Evolutionary conservation across 805 yeast species (phyloP).

Genomic region (Zygoascus ofunaensis): DNA sequence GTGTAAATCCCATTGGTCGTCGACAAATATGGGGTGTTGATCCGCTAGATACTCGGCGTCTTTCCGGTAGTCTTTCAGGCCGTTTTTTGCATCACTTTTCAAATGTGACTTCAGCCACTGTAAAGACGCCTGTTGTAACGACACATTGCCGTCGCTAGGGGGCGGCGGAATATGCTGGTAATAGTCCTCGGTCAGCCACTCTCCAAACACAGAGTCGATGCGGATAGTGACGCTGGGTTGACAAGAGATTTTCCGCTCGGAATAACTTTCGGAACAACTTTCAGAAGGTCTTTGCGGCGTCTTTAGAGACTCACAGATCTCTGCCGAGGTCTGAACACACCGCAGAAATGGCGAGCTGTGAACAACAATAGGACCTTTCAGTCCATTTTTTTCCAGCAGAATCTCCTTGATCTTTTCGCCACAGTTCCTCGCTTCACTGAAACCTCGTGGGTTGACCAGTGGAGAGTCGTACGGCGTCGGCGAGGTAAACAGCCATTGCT

Average conservation of each 20-base stretch:
- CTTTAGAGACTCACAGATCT: constrained; percentile 19
- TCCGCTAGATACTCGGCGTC: no score
- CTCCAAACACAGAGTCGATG: constrained; percentile 30
- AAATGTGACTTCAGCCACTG: constrained; percentile 15
- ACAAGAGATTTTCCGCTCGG: constrained; percentile 2
- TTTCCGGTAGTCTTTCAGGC: no score
- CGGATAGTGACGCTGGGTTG: constrained; percentile 10
- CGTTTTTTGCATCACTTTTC: no score
- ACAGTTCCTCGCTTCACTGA: constrained; percentile 22
- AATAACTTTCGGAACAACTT: neutral
- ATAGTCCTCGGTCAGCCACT: constrained; percentile 33
- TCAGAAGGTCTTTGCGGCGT: no score
- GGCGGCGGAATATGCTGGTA: constrained; percentile 28
- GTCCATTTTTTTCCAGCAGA: constrained; percentile 11
- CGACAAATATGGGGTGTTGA: constrained; percentile 13
- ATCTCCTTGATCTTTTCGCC: constrained; percentile 14
- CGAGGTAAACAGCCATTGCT: constrained; percentile 24
- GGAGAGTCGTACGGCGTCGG: constrained; percentile 34
- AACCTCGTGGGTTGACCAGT: constrained; percentile 22
- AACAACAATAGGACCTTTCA: constrained; percentile 13
- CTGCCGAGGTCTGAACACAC: constrained; percentile 30
- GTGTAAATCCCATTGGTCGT: constrained; percentile 20
- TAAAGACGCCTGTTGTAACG: constrained; percentile 20
- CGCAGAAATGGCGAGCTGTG: constrained; percentile 31
- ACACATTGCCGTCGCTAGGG: constrained; percentile 28